Base-by-base conservation (phyloP, 768 basidiomycete species). In the Suillus clintonianus region DNA sequence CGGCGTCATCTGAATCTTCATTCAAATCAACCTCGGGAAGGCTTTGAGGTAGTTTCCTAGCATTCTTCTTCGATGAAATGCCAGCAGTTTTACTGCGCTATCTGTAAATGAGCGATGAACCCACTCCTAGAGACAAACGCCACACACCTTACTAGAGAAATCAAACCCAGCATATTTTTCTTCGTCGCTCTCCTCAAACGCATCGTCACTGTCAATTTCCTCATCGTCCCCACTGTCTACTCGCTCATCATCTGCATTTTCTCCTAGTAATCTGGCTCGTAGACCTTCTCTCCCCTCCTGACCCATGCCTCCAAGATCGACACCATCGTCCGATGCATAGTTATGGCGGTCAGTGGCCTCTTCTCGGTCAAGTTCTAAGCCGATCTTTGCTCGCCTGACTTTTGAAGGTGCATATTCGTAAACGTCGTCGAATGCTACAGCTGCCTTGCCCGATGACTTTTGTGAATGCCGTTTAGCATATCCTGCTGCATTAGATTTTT, bases 191-290 rank as follows among this genome's bases (percentile, higher is more conserved):
- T 92, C 90, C 65, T 92, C 91, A 64, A 93, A 92, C 2, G 92
- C 94, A 65, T 82, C 88, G 69, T 95, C 94, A 65, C 88, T 90
- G 64, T 93, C 91, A 51, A 95, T 85, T 64, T 95, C 92, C 70
- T 95, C 92, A 70, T 95, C 94, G 66, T 95, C 91, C 1, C 78
- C 86, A 64, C 84, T 86, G 39, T 81, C 87, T 67, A 92, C 82
- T 65, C 70, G 75, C 62, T 86, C 81, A 51, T 81, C 79, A 37
- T 86, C 87, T 14, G 75, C 81, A 41, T 81, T 74, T 65, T 85
- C 84, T 7, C 82, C 85, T 57, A 86, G 78, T 54, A 91, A 70
- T 66, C 84, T 78, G 19, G 86, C 68, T n/a, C 69, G 67, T 47
- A 80, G 60, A 59, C 76, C 77, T 60, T 79, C 73, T 65, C 70